Evolutionary conservation across 805 yeast genomes (phyloP), one percentile per base, ranked within the genome.

Genomic region (Zygotorulaspora chibaensis): DNA sequence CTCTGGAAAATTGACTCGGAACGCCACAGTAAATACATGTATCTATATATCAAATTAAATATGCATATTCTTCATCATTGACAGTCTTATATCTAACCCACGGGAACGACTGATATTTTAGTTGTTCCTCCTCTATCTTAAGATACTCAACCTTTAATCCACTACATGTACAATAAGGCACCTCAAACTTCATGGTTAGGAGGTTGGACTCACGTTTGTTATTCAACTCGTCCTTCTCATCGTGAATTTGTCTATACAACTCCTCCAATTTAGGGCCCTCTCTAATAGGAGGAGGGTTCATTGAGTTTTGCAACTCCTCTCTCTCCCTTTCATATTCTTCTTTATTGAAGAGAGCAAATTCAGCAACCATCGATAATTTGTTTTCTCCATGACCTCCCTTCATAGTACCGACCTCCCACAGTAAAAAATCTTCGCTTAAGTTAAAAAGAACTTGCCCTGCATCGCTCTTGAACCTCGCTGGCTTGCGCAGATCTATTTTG

Each of bases 341-440:
- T 34, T 58, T 57, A 31, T 61, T 61, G 34, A 69, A 56, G 18
- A 73, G 46, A 0, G 65, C 53, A 41, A 79, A 68, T 48, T 79
- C 83, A 0, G 81, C 76, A 65, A 73, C 75, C 85, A 84, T 77
- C 17, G 76, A 39, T 11, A 54, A 36, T n/a, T 38, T 42, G 66
- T 29, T 73, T 41, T 76, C 79, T 2, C 96, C 96, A 15, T 63
- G 67, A 1, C 68, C 67, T 18, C 70, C 70, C 39, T 78, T 79
- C 45, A 87, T 65, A 16, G 81, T 71, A 3, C 76, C 79, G 13
- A 89, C 73, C 36, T 75, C 75, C 97, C 97, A 90, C 1, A 83
- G 62, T 2, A 90, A 65, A 43, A 78, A 79, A 27, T 83, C 77
- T 36, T 77, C 73, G 52, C 88, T 91, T 6, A 93, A 74, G 47